Percentiles rank a stretch among this genome's conserved stretches.
Conservation (phyloP, 495 filamentous ascomycete genomes). For the Penicillium lividum region DNA sequence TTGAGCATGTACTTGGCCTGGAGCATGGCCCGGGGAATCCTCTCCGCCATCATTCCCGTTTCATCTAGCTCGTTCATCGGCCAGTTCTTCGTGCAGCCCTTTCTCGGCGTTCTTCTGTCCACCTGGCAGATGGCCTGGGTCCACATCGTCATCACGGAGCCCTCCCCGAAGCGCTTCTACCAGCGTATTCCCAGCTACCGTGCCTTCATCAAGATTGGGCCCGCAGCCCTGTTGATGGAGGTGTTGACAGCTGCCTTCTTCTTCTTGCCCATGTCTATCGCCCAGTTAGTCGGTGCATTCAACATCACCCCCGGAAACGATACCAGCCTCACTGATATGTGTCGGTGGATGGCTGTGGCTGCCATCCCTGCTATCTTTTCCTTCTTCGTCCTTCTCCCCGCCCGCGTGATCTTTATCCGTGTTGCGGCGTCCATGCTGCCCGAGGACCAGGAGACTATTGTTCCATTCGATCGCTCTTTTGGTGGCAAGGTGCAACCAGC, state of each 20-base stretch:
- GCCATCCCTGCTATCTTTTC: constrained; percentile 37
- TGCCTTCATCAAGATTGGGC: constrained; percentile 50
- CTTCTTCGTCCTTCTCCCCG: constrained; percentile 60
- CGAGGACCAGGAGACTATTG: constrained; percentile 68
- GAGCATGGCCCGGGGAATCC: constrained; percentile 29
- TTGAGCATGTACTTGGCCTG: constrained; percentile 40
- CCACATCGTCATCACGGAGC: constrained; percentile 61
- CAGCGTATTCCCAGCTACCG: constrained; percentile 49
- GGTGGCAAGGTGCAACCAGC: constrained; percentile 59
- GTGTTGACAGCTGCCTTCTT: constrained; percentile 35
- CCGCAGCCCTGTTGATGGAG: constrained; percentile 50
- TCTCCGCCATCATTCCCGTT: constrained; percentile 29
- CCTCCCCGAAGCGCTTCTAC: constrained; percentile 51
- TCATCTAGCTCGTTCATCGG: constrained; percentile 28
- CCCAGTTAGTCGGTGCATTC: constrained; percentile 29
- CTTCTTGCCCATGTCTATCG: constrained; percentile 42
- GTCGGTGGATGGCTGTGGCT: constrained; percentile 35
- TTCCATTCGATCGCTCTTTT: constrained; percentile 75
- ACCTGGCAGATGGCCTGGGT: constrained; percentile 59
- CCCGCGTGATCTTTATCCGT: constrained; percentile 61
- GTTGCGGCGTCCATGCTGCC: constrained; percentile 72
- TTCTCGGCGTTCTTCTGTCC: constrained; percentile 46
- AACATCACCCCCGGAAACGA: constrained; percentile 24
- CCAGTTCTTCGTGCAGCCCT: constrained; percentile 38
- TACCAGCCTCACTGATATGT: constrained; percentile 16